phyloP scores from a whole-genome alignment of 2,329 filamentous ascomycete species.

The Sphaceloma murrayae region DNA sequence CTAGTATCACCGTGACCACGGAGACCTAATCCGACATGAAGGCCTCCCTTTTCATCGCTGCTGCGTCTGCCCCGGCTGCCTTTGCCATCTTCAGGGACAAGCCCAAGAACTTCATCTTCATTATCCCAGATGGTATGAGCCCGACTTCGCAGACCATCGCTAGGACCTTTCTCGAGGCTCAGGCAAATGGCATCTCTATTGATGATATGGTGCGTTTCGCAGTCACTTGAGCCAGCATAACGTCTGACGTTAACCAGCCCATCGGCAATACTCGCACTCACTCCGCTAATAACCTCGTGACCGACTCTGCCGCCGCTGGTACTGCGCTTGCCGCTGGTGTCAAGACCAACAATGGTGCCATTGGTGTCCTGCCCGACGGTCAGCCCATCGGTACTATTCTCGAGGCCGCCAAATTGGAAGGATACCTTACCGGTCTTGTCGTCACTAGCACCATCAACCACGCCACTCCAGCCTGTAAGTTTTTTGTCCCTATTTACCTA shows the following conservation, averaged over 20 bases:
- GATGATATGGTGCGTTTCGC: conserved; percentile 14
- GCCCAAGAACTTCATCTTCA: conserved; percentile 18
- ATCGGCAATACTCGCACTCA: conserved; percentile 26
- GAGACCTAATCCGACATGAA: too few species aligned
- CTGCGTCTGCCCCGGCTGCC: conserved; percentile 10
- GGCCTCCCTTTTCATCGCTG: neutral
- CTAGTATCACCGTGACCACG: neutral
- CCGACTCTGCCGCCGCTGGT: conserved; percentile 35
- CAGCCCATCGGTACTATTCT: conserved; percentile 33
- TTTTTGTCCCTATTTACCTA: conserved; percentile 9
- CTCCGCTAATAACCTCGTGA: conserved; percentile 30
- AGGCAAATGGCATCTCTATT: conserved; percentile 13
- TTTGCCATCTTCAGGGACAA: conserved; percentile 10
- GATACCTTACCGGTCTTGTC: conserved; percentile 36
- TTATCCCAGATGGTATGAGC: conserved; percentile 19
- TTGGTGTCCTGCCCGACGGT: conserved; percentile 29
- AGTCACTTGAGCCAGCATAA: neutral
- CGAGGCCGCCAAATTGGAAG: conserved; percentile 34
- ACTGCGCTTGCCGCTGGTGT: conserved; percentile 35
- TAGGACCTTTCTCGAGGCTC: conserved; percentile 15
- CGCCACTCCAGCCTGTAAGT: conserved; percentile 23
- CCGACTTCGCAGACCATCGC: conserved; percentile 17
- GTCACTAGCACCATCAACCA: conserved; percentile 36
- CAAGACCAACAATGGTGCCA: conserved; percentile 34
- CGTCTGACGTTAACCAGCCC: conserved; percentile 20